phyloP scores from a whole-genome alignment of 805 yeast genomes.

The Barnettozyma populi region DNA sequence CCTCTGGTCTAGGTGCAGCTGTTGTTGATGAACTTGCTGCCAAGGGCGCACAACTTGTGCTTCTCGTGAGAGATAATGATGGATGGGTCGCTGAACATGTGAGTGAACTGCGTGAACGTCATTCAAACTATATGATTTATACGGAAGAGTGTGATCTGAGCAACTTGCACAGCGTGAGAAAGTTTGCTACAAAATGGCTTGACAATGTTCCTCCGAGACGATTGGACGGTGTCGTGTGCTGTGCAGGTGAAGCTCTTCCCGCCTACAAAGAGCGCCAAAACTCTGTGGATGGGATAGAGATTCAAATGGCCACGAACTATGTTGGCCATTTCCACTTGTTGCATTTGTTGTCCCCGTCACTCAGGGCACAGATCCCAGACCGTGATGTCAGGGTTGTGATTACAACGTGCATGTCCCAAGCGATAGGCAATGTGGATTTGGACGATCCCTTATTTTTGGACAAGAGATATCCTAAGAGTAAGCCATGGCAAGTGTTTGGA shows the following conservation, averaged over 20 bases:
- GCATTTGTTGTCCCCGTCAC: constrained; percentile 73
- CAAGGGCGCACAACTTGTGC: constrained; percentile 80
- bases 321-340: constrained; percentile 76
- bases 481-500: constrained; percentile 78
- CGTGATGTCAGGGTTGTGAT: constrained; percentile 82
- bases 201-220: constrained; percentile 88
- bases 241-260: constrained; percentile 82
- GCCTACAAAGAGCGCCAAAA: constrained; percentile 57
- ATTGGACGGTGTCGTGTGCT: constrained; percentile 82
- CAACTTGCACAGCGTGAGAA: constrained; percentile 68
- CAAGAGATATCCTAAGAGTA: constrained; percentile 48
- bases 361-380: constrained; percentile 88
- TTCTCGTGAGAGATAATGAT: constrained; percentile 56
- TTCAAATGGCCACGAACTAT: constrained; percentile 80
- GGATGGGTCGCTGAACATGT: constrained; percentile 80
- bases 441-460: constrained; percentile 60
- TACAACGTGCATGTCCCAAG: constrained; percentile 75
- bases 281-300: constrained; percentile 79
- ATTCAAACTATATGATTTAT: constrained; percentile 71
- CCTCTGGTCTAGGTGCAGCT: constrained; percentile 82
- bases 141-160: constrained; percentile 87
- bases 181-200: constrained; percentile 91
- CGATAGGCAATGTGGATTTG: constrained; percentile 60
- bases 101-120: constrained; percentile 64
- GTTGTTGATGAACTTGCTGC: constrained; percentile 68